Evolutionary conservation across 345 rosid species (phyloP).

Genomic region (Aethionema arabicum): DNA sequence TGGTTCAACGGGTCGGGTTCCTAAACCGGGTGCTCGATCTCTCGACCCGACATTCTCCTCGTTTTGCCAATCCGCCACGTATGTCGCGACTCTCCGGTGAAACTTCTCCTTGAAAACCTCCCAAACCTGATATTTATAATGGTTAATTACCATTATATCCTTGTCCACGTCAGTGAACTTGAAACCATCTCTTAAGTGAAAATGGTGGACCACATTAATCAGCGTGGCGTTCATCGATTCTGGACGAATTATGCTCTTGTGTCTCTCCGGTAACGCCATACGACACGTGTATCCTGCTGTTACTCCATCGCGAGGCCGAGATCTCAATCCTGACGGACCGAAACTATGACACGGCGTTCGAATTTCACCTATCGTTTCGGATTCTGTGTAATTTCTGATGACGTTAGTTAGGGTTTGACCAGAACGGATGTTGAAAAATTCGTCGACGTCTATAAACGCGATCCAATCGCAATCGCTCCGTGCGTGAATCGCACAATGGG

Average conservation of each 20-base stretch:
- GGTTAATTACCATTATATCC: constrained; percentile 60
- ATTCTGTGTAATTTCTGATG: constrained; percentile 37
- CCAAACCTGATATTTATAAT: constrained; percentile 90
- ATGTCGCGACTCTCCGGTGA: constrained; percentile 79
- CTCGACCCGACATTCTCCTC: constrained; percentile 69
- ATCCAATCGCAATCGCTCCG: constrained; percentile 68
- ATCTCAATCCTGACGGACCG: constrained; percentile 67
- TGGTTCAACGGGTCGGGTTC: constrained; percentile 75
- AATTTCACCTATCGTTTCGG: constrained; percentile 45
- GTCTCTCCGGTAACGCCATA: constrained; percentile 59
- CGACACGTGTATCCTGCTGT: constrained; percentile 74
- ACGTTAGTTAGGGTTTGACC: constrained; percentile 38
- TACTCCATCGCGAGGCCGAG: constrained; percentile 51
- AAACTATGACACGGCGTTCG: constrained; percentile 66
- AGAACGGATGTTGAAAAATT: constrained; percentile 56
- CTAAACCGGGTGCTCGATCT: constrained; percentile 88
- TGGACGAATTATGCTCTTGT: constrained; percentile 76
- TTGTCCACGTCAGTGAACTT: constrained; percentile 47
- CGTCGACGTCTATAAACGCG: constrained; percentile 83
- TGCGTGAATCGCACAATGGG: constrained; percentile 76
- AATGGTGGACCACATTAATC: constrained; percentile 84
- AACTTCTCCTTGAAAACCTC: constrained; percentile 90
- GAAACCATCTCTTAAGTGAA: constrained; percentile 55
- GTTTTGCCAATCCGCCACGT: constrained; percentile 86
- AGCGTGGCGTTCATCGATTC: constrained; percentile 73